Conservation (phyloP, 1,284 basidiomycete species). For the Erythrobasidium hasegawianum region DNA sequence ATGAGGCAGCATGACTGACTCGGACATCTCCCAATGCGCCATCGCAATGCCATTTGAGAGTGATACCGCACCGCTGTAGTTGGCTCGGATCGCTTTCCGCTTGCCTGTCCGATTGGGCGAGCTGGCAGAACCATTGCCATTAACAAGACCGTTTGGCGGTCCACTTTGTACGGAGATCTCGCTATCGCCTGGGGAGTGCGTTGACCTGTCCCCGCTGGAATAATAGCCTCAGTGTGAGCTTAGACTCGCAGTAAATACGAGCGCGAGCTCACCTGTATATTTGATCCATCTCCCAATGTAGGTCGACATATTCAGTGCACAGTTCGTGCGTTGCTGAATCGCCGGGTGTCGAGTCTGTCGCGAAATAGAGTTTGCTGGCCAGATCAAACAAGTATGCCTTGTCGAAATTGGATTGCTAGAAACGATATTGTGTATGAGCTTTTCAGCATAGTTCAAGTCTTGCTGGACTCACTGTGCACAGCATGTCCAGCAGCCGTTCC, state of each 20-base stretch:
- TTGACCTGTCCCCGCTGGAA: neutral
- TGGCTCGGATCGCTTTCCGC: constrained; percentile 4
- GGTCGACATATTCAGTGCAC: constrained; percentile 84
- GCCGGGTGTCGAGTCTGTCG: constrained; percentile 87
- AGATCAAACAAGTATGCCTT: constrained; percentile 92
- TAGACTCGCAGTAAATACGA: too few relatives aligned
- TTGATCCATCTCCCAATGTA: constrained; percentile 77
- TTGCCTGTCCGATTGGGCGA: neutral
- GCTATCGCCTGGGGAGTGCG: neutral
- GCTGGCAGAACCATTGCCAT: neutral
- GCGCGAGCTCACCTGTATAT: constrained; percentile 89
- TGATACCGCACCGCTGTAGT: constrained; percentile 17
- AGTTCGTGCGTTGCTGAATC: constrained; percentile 81
- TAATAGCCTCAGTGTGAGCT: too few relatives aligned
- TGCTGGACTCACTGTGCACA: constrained; percentile 69
- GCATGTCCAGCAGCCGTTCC: constrained; percentile 74
- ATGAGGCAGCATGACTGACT: constrained; percentile 36
- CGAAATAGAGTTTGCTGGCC: constrained; percentile 77
- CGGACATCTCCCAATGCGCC: constrained; percentile 41
- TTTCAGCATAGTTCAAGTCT: too few relatives aligned
- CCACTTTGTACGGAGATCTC: neutral
- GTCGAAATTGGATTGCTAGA: constrained; percentile 84
- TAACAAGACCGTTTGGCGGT: neutral
- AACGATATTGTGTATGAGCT: too few relatives aligned
- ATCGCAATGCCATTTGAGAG: constrained; percentile 32